phyloP scores from a whole-genome alignment of 345 rosid species.

The Abelmoschus esculentus region DNA sequence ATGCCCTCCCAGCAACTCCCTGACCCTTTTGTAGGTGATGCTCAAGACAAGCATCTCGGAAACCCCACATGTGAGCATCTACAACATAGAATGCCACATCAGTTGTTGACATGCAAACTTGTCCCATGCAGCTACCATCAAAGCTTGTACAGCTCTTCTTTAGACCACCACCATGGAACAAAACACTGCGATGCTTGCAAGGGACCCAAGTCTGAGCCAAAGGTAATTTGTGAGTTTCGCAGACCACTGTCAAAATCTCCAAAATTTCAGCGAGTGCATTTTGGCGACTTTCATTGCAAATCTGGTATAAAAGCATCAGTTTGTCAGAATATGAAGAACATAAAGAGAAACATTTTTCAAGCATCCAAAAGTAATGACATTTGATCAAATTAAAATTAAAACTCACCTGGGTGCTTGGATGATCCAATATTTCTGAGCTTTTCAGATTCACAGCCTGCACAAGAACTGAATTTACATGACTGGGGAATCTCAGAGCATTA shows the following conservation, averaged over 20 bases:
- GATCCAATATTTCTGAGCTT: conserved; percentile 78
- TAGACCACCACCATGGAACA: conserved; percentile 79
- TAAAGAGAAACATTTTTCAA: conserved; percentile 17
- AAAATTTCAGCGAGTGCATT: conserved; percentile 82
- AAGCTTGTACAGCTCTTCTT: conserved; percentile 83
- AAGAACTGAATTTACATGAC: conserved; percentile 34
- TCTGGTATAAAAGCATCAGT: conserved; percentile 53
- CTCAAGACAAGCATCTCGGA: conserved; percentile 84
- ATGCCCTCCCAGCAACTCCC: conserved; percentile 88
- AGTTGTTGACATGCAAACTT: conserved; percentile 87
- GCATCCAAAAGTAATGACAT: conserved; percentile 27
- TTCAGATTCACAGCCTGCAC: conserved; percentile 87
- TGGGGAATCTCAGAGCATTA: conserved; percentile 15
- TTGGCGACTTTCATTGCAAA: conserved; percentile 82
- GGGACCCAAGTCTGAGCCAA: conserved; percentile 99
- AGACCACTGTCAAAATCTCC: conserved; percentile 75
- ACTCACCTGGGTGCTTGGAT: conserved; percentile 65
- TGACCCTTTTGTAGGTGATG: conserved; percentile 95
- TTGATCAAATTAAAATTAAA: conserved; percentile 10
- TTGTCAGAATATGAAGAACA: conserved; percentile 32
- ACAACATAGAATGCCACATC: conserved; percentile 82
- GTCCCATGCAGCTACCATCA: conserved; percentile 84
- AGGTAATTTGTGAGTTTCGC: conserved; percentile 82
- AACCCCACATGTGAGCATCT: conserved; percentile 93
- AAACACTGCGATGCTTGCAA: conserved; percentile 79